Evolutionary conservation across 305 asterid species (phyloP).

Genomic region (Petunia hybrid): DNA sequence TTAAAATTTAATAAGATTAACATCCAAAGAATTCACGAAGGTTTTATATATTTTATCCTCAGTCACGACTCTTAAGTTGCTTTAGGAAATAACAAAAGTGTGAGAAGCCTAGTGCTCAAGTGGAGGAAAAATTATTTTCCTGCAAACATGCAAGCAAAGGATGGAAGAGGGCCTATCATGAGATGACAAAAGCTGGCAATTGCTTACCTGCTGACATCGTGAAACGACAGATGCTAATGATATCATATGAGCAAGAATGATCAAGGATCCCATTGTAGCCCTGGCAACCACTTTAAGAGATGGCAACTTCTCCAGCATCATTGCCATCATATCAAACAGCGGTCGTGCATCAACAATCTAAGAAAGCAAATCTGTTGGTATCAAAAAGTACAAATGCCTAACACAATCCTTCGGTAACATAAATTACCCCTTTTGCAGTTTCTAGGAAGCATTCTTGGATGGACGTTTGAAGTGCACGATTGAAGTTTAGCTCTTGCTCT

Average conservation of each 20-base stretch:
- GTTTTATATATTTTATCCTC: neutral
- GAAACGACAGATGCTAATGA: constrained; percentile 73
- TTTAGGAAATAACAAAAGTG: neutral
- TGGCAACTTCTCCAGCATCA: constrained; percentile 90
- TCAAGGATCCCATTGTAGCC: constrained; percentile 86
- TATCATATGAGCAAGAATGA: constrained; percentile 87
- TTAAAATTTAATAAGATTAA: neutral
- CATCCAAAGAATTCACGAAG: neutral
- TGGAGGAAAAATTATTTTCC: constrained; percentile 11
- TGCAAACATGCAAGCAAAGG: neutral
- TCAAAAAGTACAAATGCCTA: constrained; percentile 27
- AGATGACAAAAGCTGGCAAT: constrained; percentile 26
- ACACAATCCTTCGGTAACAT: constrained; percentile 21
- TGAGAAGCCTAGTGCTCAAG: constrained; percentile 13
- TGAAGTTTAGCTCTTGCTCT: constrained; percentile 66
- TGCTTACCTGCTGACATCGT: constrained; percentile 75
- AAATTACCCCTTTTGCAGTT: constrained; percentile 91
- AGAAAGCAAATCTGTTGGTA: constrained; percentile 25
- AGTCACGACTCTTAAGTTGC: neutral
- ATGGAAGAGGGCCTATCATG: constrained; percentile 27
- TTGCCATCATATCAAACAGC: constrained; percentile 92
- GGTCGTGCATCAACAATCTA: constrained; percentile 88
- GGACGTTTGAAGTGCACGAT: constrained; percentile 71
- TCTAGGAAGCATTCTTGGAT: constrained; percentile 88
- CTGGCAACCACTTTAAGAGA: constrained; percentile 70